phyloP scores from a whole-genome alignment of 2,329 filamentous ascomycete species.

The Beauveria pseudobassiana region DNA sequence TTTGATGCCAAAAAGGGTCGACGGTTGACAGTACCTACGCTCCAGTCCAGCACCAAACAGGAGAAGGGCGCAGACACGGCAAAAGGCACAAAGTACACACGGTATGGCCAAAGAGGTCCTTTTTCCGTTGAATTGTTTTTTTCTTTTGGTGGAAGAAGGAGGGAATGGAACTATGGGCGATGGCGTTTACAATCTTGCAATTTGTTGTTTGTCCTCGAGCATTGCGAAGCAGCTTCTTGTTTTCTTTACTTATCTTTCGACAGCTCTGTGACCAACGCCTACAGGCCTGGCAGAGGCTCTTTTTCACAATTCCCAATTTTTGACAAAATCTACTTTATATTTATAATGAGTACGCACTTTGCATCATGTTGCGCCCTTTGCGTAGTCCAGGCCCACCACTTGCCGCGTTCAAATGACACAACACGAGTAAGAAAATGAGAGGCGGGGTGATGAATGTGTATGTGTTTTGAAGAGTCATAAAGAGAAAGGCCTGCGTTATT shows the following conservation, averaged over 20 bases:
- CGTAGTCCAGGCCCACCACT: neutral
- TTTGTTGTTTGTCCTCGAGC: conserved; percentile 2
- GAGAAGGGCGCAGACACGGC: neutral
- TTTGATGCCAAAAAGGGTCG: neutral
- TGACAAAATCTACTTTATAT: neutral
- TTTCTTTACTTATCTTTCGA: neutral
- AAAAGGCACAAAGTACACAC: neutral
- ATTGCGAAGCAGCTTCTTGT: conserved; percentile 3
- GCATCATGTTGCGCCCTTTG: neutral
- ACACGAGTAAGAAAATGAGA: too few relatives aligned
- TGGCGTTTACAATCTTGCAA: conserved; percentile 10
- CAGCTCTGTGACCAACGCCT: neutral
- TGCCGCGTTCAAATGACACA: too few relatives aligned
- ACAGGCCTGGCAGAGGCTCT: neutral
- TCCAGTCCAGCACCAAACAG: conserved; percentile 2
- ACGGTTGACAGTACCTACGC: conserved; percentile 2
- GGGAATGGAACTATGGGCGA: neutral
- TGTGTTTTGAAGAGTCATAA: too few relatives aligned
- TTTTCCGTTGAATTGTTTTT: neutral
- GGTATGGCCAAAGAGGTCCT: neutral
- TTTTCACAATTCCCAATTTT: neutral
- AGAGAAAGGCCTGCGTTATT: too few relatives aligned
- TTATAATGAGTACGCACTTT: neutral
- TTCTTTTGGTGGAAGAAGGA: neutral
- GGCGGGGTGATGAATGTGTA: too few relatives aligned